Base-by-base conservation (phyloP, 1,284 basidiomycete genomes). In the Ustilago bromivora region DNA sequence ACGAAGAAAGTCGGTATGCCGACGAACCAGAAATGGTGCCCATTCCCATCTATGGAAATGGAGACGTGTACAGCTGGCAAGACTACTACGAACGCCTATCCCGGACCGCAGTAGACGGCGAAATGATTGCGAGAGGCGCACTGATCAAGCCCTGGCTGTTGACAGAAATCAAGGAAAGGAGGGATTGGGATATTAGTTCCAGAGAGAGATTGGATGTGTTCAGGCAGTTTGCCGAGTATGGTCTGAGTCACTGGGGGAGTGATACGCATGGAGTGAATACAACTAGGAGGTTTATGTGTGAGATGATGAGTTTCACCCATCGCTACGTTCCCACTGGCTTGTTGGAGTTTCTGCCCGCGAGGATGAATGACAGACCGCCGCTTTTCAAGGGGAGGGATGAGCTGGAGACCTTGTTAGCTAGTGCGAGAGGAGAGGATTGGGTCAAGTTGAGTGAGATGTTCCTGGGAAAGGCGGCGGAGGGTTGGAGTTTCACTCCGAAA, bases 361-460 rank as follows among this genome's bases (percentile, higher is more conserved):
- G 90, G 69, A 91, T 98, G 82, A 98, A 98, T 84, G 96, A 98
- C 73, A 90, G 96, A 13, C 91, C 96, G 0, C 94, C 94, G 0
- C 90, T 92, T 1, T 98, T 93, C 87, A 88, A 89, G 47, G 96
- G 96, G 0, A 89, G 96, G 19, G 91, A 93, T 86, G 94, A 97
- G 67, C 89, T 99, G 41, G 87, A 88, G 80, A 94, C 94, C 1
- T 87, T 98, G 10, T 88, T 98, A 8, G 91, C 94, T 0, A 94
- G 93, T 82, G 89, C 90, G 2, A 91, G 93, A 82, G 92, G 92
- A 72, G 88, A 90, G n/a, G 95, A 98, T 85, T 99, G 96, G 96
- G 92, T 98, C 60, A 94, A 91, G 87, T 92, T 99, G 38, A 93
- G 93, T 0, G 94, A 97, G 86, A 96, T 98, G 93, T 98, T 94